phyloP scores from a whole-genome alignment of 495 filamentous ascomycete species.

The Daldinia loculata region DNA sequence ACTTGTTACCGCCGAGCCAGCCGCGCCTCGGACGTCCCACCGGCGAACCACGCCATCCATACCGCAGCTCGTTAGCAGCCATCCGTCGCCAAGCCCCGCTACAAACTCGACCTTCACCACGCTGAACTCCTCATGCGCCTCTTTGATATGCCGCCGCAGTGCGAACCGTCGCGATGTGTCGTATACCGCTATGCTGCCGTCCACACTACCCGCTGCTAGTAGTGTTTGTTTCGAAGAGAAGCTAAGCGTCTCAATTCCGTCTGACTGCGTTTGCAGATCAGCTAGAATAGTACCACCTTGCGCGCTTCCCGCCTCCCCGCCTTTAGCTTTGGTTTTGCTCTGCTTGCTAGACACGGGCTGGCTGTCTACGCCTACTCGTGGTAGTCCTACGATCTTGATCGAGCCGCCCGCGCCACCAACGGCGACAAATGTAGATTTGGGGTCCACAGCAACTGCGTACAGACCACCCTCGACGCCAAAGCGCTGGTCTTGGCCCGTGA shows the following conservation, averaged over 20 bases:
- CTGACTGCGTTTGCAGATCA: conserved; percentile 64
- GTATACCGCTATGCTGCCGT: conserved; percentile 88
- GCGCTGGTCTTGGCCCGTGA: conserved; percentile 85
- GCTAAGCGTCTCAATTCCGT: conserved; percentile 84
- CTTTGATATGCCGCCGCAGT: conserved; percentile 76
- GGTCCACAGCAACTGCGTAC: conserved; percentile 83
- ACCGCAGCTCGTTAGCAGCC: conserved; percentile 81
- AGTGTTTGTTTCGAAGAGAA: conserved; percentile 81
- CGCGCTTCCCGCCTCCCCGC: conserved; percentile 50
- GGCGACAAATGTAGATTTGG: conserved; percentile 77
- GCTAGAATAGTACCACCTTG: conserved; percentile 76
- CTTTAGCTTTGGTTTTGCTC: conserved; percentile 56
- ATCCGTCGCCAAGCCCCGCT: conserved; percentile 52
- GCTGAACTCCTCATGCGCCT: conserved; percentile 81
- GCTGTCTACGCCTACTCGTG: conserved; percentile 64
- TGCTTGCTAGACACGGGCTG: conserved; percentile 37
- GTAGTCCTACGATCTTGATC: conserved; percentile 84
- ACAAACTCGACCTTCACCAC: conserved; percentile 95
- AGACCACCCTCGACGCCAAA: conserved; percentile 92
- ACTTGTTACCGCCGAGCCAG: conserved; percentile 65
- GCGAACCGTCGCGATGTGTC: conserved; percentile 86
- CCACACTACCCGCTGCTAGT: conserved; percentile 87
- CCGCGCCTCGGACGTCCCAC: conserved; percentile 88
- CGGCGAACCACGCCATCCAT: conserved; percentile 86
- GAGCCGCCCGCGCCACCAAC: conserved; percentile 88